Base-by-base conservation (phyloP, 805 yeast genomes). In the Lachancea thermotolerans region DNA sequence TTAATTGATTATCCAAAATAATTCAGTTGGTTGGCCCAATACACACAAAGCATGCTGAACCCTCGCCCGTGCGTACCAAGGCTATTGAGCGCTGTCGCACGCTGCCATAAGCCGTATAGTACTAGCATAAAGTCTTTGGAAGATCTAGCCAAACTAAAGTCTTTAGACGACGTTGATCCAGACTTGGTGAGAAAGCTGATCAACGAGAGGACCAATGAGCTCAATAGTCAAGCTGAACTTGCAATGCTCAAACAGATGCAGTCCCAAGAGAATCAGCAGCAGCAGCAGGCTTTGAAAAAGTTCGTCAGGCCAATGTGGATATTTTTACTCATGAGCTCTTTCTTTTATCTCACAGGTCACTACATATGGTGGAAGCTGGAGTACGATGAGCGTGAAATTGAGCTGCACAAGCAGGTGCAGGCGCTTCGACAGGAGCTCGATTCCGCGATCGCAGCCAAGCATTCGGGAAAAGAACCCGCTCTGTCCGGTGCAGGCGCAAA, bases 131-230 rank as follows among this genome's bases (percentile, higher is more conserved):
- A 49, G 33, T 51, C 57, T 1, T 48, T 64, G 35, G 68, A 65
- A 40, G 69, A 62, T 45, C 45, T 65, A 43, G 57, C 57, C 7
- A 57, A 62, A 33, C 36, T 65, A 32, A 50, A 62, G 16, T 50
- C 57, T 6, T 37, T 65, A 32, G 65, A 65, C 17, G 55, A 54
- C 38, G 62, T 65, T 8, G 65, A 62, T 34, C 65, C 69, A n/a
- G 56, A 55, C 31, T 39, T 64, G 27, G 56, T 65, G 7, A 57
- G 56, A 16, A 52, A 42, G 27, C 47, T 65, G 15, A 59, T 65
- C 15, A 54, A 59, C 46, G 59, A 62, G 37, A 56, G 58, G 38
- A 60, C 67, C 4, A 48, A 51, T 34, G 58, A 62, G 41, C 45
- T 65, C 31, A 56, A 61, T 47, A 49, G 50, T 10, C 47, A 59